These are phyloP conservation scores for Fraxinus angustifolia DNA, from an alignment of 305 asterid species.

Conservation along the genomic window DNA sequence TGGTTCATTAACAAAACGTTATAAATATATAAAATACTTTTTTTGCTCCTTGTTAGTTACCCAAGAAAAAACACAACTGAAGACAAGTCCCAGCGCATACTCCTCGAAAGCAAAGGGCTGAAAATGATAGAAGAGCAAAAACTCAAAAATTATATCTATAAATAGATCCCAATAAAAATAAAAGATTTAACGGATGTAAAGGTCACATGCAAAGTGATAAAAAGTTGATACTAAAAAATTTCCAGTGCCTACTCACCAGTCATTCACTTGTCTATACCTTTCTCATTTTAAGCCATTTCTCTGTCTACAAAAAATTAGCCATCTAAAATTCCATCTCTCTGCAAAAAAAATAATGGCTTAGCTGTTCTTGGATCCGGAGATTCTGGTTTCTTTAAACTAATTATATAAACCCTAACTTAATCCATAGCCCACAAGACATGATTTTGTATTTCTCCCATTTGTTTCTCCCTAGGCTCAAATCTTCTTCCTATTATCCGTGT, in stretches of 20 bases:
- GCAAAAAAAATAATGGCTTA: slow-evolving; percentile 53
- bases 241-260: slow-evolving; percentile 22
- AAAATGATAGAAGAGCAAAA: slow-evolving; percentile 26
- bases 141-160: slow-evolving; percentile 11
- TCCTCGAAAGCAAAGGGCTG: slow-evolving; percentile 15
- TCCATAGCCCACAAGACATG: slow-evolving; percentile 61
- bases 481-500: slow-evolving; percentile 26
- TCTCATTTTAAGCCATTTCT: slow-evolving; percentile 22
- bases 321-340: slow-evolving; percentile 35
- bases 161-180: slow-evolving; percentile 27
- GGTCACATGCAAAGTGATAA: slow-evolving; percentile 32
- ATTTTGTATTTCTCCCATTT: slow-evolving; percentile 49
- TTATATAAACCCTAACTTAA: slow-evolving; percentile 32
- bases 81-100: slow-evolving; percentile 6
- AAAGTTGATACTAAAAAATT: slow-evolving; percentile 25
- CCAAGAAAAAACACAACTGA: background rate
- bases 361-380: slow-evolving; percentile 99
- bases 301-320: slow-evolving; percentile 22
- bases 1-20: background rate
- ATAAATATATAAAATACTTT: background rate
- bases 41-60: background rate
- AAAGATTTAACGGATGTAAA: slow-evolving; percentile 15
- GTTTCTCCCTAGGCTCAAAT: slow-evolving; percentile 61
- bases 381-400: slow-evolving; percentile 49
- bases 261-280: slow-evolving; percentile 20